Evolutionary conservation across 2,329 filamentous ascomycete genomes (phyloP).

Genomic region (Colletotrichum echinochloae): DNA sequence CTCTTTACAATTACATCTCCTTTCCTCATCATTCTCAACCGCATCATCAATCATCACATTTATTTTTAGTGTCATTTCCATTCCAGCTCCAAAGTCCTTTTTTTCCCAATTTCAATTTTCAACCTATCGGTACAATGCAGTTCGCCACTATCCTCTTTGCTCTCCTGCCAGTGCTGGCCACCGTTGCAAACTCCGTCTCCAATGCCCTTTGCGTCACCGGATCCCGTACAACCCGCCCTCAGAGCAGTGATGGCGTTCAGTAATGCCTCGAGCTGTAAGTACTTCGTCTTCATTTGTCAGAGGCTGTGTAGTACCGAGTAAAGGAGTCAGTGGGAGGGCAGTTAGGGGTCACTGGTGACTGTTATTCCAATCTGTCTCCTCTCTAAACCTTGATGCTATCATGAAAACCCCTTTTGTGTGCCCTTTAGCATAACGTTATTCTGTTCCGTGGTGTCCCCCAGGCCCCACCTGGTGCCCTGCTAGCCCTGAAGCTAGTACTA

Average conservation of each 20-base stretch:
- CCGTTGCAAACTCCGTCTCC: neutral
- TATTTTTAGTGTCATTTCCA: neutral
- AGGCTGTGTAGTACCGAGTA: no score
- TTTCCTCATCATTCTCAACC: neutral
- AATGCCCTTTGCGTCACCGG: fast-evolving
- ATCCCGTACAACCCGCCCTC: neutral
- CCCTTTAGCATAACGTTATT: no score
- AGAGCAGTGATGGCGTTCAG: neutral
- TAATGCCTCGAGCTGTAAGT: neutral
- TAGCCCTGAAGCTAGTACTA: no score
- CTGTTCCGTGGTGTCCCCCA: no score
- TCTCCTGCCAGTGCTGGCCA: neutral
- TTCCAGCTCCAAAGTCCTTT: neutral
- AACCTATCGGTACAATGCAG: neutral
- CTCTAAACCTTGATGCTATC: no score
- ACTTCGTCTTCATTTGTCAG: no score
- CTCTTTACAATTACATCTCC: neutral
- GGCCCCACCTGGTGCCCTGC: no score
- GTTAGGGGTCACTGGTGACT: no score
- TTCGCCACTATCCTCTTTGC: neutral
- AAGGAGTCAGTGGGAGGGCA: no score
- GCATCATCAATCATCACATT: neutral
- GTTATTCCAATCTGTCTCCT: no score
- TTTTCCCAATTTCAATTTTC: neutral
- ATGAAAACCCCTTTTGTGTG: no score